Evolutionary conservation across 805 yeast species (phyloP), one percentile per base, ranked within the genome.

Genomic region (Yueomyces sinensis): DNA sequence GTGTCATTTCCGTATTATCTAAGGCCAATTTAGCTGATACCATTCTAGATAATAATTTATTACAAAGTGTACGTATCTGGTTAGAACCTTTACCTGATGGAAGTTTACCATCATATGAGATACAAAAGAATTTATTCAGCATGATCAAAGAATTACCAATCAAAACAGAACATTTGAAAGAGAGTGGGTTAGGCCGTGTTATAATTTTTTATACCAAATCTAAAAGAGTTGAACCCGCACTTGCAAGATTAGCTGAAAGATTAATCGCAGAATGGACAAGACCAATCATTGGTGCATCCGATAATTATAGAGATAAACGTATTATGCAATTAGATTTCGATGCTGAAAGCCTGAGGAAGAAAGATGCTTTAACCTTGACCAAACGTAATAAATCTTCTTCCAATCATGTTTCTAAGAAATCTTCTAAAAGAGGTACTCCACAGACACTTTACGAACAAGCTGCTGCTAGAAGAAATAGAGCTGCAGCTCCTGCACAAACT

Each of bases 1-100:
- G 74, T 45, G 98, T 91, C 18, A 73, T 70, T 42, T 76, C 71
- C 40, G 74, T 82, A 3, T 62, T 91, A 49, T 67, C 83, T 19
- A 80, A 84, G 61, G 84, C 84, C 2, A 81, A 79, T 53, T 66
- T 91, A 47, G 87, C 94, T 24, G 95, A 89, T 52, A 80, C 94
- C 20, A 83, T 91, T 39, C 67, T 91, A 50, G 99, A 91, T 62
- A 91, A 91, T 56, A 91, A 91, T 57, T 59, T 91, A 47, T 65
- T 91, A 39, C 96, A 89, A 49, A 89, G 94, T 33, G 87, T 91
- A 19, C 72, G 97, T 46, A 77, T 84, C 55, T 91, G 99, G 99
- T 67, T 91, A 38, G 99, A 91, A 58, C 99, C 99, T 22, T 68
- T 91, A 47, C 98, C 98, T 3, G 97, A 93, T 65, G 94, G 93